phyloP scores from a whole-genome alignment of 768 basidiomycete genomes.

The Agaricus sinodeliciosus region DNA sequence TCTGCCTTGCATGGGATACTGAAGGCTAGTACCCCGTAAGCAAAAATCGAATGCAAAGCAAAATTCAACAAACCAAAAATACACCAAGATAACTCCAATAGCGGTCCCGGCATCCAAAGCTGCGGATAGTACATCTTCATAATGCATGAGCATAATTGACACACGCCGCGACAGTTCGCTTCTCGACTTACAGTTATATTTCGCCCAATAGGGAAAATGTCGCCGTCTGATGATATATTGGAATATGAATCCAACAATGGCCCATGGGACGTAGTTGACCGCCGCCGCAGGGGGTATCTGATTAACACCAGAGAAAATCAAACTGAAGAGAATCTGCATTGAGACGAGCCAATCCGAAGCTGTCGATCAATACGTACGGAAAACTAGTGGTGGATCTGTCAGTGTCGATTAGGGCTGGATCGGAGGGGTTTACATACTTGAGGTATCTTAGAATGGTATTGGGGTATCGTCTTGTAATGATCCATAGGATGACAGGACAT shows the following conservation, averaged over 20 bases:
- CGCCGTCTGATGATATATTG: constrained; percentile 63
- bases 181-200: constrained; percentile 60
- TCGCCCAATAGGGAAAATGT: constrained; percentile 69
- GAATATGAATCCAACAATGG: constrained; percentile 69
- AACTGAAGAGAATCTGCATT: constrained; percentile 23
- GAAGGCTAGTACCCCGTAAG: constrained; percentile 23
- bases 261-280: constrained; percentile 81
- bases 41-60: background rate
- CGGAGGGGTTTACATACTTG: constrained; percentile 38
- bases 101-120: constrained; percentile 72
- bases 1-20: constrained; percentile 36
- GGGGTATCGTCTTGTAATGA: constrained; percentile 58
- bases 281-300: constrained; percentile 79
- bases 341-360: background rate
- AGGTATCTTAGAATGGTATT: constrained; percentile 58
- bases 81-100: constrained; percentile 58
- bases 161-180: background rate
- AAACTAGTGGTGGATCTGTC: constrained; percentile 26
- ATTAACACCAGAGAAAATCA: constrained; percentile 64
- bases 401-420: background rate
- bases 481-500: constrained; percentile 56
- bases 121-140: constrained; percentile 63
- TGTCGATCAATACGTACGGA: constrained; percentile 29
- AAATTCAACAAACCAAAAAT: constrained; percentile 47
- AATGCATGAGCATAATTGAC: background rate